Percentiles rank a stretch among this genome's conserved stretches.
Evolutionary conservation across 2,329 filamentous ascomycete species (phyloP).

Genomic region (Nothophoma quercina): DNA sequence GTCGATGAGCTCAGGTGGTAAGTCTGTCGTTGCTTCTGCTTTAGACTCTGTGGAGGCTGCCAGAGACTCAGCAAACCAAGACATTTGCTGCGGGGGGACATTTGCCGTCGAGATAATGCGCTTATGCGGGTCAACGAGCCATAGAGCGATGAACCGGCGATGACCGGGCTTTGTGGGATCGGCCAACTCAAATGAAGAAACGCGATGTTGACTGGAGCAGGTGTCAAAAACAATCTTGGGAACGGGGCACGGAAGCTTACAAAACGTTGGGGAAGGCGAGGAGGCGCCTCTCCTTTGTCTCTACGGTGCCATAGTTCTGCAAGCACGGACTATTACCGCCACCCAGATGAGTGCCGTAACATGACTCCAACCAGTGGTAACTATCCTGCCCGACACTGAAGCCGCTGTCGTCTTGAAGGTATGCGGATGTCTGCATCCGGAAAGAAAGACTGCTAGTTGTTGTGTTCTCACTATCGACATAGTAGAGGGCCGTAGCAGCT

Average conservation of each 20-base stretch:
- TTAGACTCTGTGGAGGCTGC: slow-evolving; percentile 11
- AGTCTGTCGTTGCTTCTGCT: slow-evolving; percentile 10
- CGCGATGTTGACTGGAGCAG: slow-evolving; percentile 33
- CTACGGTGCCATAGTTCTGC: slow-evolving; percentile 59
- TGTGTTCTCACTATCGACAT: slow-evolving; percentile 68
- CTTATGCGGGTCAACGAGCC: slow-evolving; percentile 64
- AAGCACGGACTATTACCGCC: slow-evolving; percentile 15
- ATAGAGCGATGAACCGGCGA: slow-evolving; percentile 64
- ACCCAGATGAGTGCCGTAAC: slow-evolving; percentile 23
- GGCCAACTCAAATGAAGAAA: slow-evolving; percentile 55
- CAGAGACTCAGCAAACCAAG: slow-evolving; percentile 52
- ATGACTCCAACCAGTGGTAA: slow-evolving; percentile 25
- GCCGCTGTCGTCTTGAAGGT: slow-evolving; percentile 6
- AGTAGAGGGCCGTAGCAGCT: slow-evolving; percentile 68
- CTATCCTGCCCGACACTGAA: slow-evolving; percentile 20
- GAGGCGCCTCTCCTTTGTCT: slow-evolving; percentile 58
- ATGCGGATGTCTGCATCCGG: slow-evolving; percentile 25
- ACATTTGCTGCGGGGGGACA: slow-evolving; percentile 59
- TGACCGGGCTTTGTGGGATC: slow-evolving; percentile 63
- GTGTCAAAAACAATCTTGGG: too few relatives aligned
- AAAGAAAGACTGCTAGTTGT: slow-evolving; percentile 45
- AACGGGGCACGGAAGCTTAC: too few relatives aligned
- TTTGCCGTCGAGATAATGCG: slow-evolving; percentile 62
- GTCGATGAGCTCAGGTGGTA: slow-evolving; percentile 26
- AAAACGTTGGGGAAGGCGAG: slow-evolving; percentile 63